Conservation (phyloP, 2,329 filamentous ascomycete genomes). For the Madurella mycetomatis region DNA sequence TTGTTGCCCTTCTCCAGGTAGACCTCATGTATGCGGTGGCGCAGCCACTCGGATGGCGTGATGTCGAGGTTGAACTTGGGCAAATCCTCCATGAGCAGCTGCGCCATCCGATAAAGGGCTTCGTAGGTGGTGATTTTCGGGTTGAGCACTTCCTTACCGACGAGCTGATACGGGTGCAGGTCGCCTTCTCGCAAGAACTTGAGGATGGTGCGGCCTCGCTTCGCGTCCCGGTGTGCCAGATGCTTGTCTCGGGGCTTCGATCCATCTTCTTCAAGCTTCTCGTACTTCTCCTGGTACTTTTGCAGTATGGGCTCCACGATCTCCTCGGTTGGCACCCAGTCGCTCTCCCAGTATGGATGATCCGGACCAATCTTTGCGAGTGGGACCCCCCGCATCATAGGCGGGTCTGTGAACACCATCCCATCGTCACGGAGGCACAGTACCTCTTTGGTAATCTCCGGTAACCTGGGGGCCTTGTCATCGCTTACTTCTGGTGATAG, state of each 20-base stretch:
- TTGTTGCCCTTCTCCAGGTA: conserved; percentile 38
- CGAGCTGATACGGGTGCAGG: conserved; percentile 54
- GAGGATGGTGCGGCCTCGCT: conserved; percentile 50
- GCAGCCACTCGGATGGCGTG: conserved; percentile 52
- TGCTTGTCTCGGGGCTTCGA: conserved; percentile 44
- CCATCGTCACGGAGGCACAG: conserved; percentile 48
- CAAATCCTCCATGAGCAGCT: conserved; percentile 47
- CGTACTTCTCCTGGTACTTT: conserved; percentile 46
- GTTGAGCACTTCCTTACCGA: conserved; percentile 48
- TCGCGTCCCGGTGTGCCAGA: conserved; percentile 52
- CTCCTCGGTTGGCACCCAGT: conserved; percentile 45
- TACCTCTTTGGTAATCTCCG: conserved; percentile 43
- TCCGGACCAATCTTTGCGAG: conserved; percentile 45
- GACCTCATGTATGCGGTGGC: conserved; percentile 52
- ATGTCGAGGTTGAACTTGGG: conserved; percentile 50
- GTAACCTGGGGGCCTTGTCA: conserved; percentile 16
- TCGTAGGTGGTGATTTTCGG: conserved; percentile 47
- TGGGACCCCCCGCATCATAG: conserved; percentile 50
- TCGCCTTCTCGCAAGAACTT: conserved; percentile 48
- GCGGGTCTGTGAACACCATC: conserved; percentile 45
- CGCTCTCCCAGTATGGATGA: conserved; percentile 53
- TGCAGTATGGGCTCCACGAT: conserved; percentile 42
- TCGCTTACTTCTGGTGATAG: conserved; percentile 6
- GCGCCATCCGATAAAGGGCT: conserved; percentile 52
- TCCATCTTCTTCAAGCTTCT: conserved; percentile 31